phyloP scores from a whole-genome alignment of 331 rosid genomes.

The Malus hybrid region DNA sequence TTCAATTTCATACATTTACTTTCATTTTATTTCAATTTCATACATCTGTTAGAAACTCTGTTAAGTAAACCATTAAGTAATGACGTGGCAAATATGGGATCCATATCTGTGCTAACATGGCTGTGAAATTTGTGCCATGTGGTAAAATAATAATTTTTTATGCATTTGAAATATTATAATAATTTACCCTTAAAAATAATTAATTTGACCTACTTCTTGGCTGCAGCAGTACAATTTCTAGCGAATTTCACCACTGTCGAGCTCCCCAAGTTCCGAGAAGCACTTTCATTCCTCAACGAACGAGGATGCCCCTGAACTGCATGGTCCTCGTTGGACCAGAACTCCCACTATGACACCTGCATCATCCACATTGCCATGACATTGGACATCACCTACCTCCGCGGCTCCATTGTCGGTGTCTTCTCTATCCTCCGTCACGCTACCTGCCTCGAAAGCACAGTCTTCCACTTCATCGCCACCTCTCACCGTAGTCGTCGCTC shows the following conservation, averaged over 20 bases:
- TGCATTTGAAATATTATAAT: no score
- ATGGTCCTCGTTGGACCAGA: constrained; percentile 21
- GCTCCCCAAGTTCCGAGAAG: constrained; percentile 57
- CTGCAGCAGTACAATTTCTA: background rate
- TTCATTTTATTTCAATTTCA: no score
- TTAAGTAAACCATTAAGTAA: no score
- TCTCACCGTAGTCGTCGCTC: constrained; percentile 36
- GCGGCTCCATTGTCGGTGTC: constrained; percentile 80
- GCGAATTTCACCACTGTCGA: background rate
- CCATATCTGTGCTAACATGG: no score
- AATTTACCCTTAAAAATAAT: no score
- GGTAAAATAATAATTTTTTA: no score
- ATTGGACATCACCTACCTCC: constrained; percentile 71
- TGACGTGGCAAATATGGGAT: no score
- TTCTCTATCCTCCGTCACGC: constrained; percentile 82
- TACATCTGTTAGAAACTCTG: no score
- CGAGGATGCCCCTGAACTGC: constrained; percentile 36
- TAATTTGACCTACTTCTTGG: no score
- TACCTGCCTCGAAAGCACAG: constrained; percentile 72
- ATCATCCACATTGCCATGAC: constrained; percentile 89
- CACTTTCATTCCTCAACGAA: constrained; percentile 83
- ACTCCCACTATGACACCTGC: constrained; percentile 22
- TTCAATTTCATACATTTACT: no score
- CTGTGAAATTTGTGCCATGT: no score
- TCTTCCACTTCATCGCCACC: constrained; percentile 72